These are phyloP conservation scores for Fraxinus americana DNA, from an alignment of 257 asterid species.

Conservation along the genomic window DNA sequence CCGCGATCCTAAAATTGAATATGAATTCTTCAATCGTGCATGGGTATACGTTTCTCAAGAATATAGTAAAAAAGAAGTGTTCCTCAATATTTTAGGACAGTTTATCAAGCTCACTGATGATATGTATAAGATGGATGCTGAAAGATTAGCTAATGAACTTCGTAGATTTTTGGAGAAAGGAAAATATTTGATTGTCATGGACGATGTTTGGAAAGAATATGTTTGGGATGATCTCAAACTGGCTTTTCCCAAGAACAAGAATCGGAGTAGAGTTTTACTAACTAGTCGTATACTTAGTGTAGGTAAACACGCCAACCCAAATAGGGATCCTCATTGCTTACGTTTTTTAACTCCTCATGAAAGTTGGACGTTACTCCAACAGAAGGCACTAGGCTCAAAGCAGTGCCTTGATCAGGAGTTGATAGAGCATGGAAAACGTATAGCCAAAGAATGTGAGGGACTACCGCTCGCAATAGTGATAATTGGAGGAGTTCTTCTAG, in stretches of 20 bases:
- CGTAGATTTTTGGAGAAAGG: slow-evolving; percentile 31
- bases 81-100: slow-evolving; percentile 41
- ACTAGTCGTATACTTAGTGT: slow-evolving; percentile 49
- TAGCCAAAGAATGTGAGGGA: slow-evolving; percentile 47
- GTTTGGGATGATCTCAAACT: slow-evolving; percentile 55
- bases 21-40: slow-evolving; percentile 47
- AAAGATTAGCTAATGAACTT: slow-evolving; percentile 37
- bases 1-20: slow-evolving; percentile 43
- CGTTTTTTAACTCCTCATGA: slow-evolving; percentile 40
- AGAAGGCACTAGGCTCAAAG: slow-evolving; percentile 46
- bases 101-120: slow-evolving; percentile 33
- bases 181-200: slow-evolving; percentile 57
- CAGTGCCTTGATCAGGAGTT: slow-evolving; percentile 46
- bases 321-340: slow-evolving; percentile 37
- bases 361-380: slow-evolving; percentile 50
- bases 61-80: slow-evolving; percentile 47
- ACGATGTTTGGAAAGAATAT: slow-evolving; percentile 55
- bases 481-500: slow-evolving; percentile 55
- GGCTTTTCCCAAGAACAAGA: slow-evolving; percentile 52
- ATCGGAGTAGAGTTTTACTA: slow-evolving; percentile 47
- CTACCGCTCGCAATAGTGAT: slow-evolving; percentile 65
- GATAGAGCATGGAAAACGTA: slow-evolving; percentile 34
- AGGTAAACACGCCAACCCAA: slow-evolving; percentile 45
- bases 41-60: slow-evolving; percentile 65
- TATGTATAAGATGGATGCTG: slow-evolving; percentile 42